A percentile compares a stretch with the other conserved stretches of the same genome.
Evolutionary conservation across 768 basidiomycete species (phyloP).

Genomic region (Nidula microcarpa): DNA sequence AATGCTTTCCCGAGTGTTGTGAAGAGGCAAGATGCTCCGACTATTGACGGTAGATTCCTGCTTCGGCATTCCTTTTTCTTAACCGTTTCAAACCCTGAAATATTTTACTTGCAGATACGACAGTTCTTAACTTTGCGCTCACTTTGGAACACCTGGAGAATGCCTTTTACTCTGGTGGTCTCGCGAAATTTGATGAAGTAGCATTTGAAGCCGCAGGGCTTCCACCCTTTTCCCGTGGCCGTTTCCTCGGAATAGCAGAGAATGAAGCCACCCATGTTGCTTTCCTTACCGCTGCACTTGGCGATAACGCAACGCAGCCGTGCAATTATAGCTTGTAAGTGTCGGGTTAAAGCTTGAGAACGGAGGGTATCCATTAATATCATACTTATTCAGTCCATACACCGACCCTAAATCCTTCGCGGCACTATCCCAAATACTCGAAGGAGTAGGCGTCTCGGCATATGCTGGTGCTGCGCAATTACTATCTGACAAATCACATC

Average conservation of each 20-base stretch:
- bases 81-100: too few species aligned
- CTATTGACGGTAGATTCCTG: too few species aligned
- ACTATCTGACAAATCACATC: constrained; percentile 39
- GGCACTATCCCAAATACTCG: constrained; percentile 48
- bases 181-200: constrained; percentile 38
- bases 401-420: constrained; percentile 46
- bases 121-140: constrained; percentile 40
- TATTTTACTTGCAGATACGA: too few species aligned
- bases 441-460: constrained; percentile 43
- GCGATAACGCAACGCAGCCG: constrained; percentile 44
- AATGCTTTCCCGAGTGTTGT: too few species aligned
- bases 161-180: constrained; percentile 37
- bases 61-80: too few species aligned
- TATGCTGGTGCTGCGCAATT: constrained; percentile 53
- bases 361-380: neutral
- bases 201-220: constrained; percentile 48
- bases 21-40: too few species aligned
- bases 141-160: constrained; percentile 48
- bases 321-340: constrained; percentile 60
- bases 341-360: neutral
- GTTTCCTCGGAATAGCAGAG: constrained; percentile 44
- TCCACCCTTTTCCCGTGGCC: constrained; percentile 38
- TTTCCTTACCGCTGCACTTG: constrained; percentile 32
- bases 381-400: constrained; percentile 34
- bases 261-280: constrained; percentile 54